Evolutionary conservation across 441 rosid genomes (phyloP), one percentile per base, ranked within the genome.

Genomic region (Populus hybrid): DNA sequence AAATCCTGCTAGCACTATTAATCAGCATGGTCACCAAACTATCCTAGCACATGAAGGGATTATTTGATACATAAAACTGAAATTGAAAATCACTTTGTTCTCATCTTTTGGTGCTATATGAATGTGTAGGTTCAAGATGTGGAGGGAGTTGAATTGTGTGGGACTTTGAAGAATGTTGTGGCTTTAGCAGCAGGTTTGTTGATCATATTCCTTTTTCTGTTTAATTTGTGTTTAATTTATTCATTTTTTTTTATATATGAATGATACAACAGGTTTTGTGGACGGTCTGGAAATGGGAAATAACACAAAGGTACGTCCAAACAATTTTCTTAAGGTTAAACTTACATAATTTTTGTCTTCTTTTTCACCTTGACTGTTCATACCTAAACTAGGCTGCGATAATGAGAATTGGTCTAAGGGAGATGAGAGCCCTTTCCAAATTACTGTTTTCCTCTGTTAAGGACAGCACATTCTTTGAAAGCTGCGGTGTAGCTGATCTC

Each of bases 231-330:
- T 67, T 36, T 12, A 35, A 28, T 53, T 67, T 64, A 71, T 10
- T 26, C 23, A 4, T n/a, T n/a, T 53, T 63, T 65, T 35, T 50
- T 24, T 36, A 29, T 29, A 0, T 64, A 69, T 45, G 24, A 45
- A 68, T 72, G 74, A 59, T 63, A 12, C 73, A 64, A 66, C 90
- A 92, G 97, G 95, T 82, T 93, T 94, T 31, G 98, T 96, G 28
- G 98, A 96, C n/a, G 99, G 99, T 79, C 85, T 96, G 82, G 93
- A 92, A 69, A 93, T 96, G 97, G 98, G 97, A 75, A 94, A 93
- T 84, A 96, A 94, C 92, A 92, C 97, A 3, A 29, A 7, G 94
- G 99, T 93, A 77, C 8, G 23, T 53, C 38, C 14, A 28, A 45
- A 77, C 66, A 61, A 64, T 81, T 73, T 72, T 18, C 28, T 8